Percentiles rank a stretch among this genome's conserved stretches.
These are phyloP conservation scores for Peronosclerospora sorghi DNA, from an alignment of 352 stramenopile species.

Conservation along the genomic window DNA sequence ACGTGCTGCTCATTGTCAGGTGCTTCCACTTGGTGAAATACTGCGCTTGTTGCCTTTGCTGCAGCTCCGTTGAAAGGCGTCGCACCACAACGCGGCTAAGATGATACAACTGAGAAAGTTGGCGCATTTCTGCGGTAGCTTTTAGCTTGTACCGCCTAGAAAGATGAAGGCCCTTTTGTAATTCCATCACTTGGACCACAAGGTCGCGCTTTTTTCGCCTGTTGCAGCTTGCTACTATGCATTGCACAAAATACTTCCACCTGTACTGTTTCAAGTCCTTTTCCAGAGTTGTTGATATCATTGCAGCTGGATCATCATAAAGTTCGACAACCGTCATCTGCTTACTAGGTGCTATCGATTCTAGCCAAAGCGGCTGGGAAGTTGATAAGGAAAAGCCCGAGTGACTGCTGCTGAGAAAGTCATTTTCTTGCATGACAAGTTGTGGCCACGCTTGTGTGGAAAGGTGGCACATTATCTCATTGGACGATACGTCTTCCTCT, in stretches of 20 bases:
- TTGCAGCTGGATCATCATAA: not conserved
- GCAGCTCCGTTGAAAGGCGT: constrained; percentile 7
- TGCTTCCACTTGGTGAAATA: constrained; percentile 14
- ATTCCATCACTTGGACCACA: constrained; percentile 4
- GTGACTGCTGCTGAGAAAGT: constrained; percentile 8
- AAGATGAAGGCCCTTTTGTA: constrained; percentile 7
- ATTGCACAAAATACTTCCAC: constrained; percentile 23
- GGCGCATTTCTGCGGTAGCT: constrained; percentile 7
- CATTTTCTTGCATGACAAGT: constrained; percentile 17
- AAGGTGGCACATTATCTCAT: constrained; percentile 1
- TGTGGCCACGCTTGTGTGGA: constrained; percentile 4
- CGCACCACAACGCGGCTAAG: constrained; percentile 4
- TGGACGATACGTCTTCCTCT: not conserved
- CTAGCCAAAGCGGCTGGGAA: constrained; percentile 10
- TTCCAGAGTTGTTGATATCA: not conserved
- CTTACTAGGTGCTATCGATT: constrained; percentile 3
- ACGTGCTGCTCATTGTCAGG: not conserved
- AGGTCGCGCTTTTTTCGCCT: constrained; percentile 1
- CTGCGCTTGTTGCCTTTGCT: constrained; percentile 5
- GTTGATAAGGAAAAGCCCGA: constrained; percentile 8
- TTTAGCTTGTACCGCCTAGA: constrained; percentile 13
- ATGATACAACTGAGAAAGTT: constrained; percentile 6
- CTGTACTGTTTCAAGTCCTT: constrained; percentile 14
- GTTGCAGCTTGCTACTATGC: constrained; percentile 8
- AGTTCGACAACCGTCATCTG: too few species aligned